Conservation (phyloP, 164 flowering plant genomes). For the Macadamia integrifolia region DNA sequence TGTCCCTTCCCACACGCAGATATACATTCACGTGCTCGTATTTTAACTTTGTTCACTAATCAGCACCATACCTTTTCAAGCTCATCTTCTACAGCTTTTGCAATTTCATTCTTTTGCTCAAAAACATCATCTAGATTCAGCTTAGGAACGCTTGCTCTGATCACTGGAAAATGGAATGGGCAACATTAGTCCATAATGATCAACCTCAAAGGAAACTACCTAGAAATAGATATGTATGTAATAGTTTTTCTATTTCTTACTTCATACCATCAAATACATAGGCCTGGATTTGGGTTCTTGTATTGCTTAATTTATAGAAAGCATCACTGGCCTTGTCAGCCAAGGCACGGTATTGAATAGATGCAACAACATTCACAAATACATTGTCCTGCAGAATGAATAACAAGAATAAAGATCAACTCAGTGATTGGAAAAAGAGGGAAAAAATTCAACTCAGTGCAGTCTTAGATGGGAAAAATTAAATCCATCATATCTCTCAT, state of each 20-base stretch:
- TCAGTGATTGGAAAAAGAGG: neutral
- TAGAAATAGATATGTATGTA: neutral
- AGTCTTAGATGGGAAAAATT: neutral
- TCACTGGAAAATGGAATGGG: conserved; percentile 31
- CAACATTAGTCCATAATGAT: neutral
- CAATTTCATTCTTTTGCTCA: conserved; percentile 77
- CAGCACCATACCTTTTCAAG: conserved; percentile 54
- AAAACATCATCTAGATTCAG: conserved; percentile 59
- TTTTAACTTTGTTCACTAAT: neutral
- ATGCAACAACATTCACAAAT: conserved; percentile 76
- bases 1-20: neutral
- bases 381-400: conserved; percentile 64
- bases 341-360: conserved; percentile 64
- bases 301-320: conserved; percentile 66
- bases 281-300: conserved; percentile 63
- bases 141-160: conserved; percentile 73
- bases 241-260: neutral
- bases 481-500: neutral
- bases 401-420: neutral
- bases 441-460: conserved; percentile 4
- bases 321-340: conserved; percentile 67
- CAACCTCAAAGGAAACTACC: neutral
- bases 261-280: conserved; percentile 74
- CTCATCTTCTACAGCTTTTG: conserved; percentile 70
- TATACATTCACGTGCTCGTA: neutral